Evolutionary conservation across 768 basidiomycete species (phyloP), one percentile per base, ranked within the genome.

Genomic region (Mycena venus): DNA sequence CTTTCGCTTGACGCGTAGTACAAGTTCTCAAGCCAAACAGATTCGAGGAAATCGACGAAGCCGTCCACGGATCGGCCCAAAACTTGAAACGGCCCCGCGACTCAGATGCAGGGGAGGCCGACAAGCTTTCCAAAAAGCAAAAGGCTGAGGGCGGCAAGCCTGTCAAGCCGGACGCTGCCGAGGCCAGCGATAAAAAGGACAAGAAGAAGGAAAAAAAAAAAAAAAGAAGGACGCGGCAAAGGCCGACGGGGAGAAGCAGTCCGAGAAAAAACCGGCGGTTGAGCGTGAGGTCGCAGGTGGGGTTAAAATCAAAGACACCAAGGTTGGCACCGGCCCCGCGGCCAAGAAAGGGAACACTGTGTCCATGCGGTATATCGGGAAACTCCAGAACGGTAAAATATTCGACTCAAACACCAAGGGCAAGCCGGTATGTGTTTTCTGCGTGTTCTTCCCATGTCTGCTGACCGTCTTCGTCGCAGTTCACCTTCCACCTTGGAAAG

Each of bases 321-420:
- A 93, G 80, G 80, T 90, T 58, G 98, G 98, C 55, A 90, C 90
- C 1, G 98, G 98, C n/a, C 91, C 94, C 42, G 87, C 88, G 79
- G 96, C 95, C 21, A 98, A 97, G 88, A 90, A 91, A 68, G 97
- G 97, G 19, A 92, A 93, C 84, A 92, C 86, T 51, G 89, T 98
- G 60, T 87, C 86, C 66, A 95, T 99, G 93, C 88, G 98, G 70
- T 99, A 99, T 84, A 93, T 99, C 78, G 98, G 98, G 77, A 98
- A 97, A 86, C 87, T 98, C 51, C 82, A 85, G 63, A 91, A 92
- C 73, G 94, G 94, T 77, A 93, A 91, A 77, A 76, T 92, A 23
- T 96, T 96, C 77, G 96, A 97, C 84, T 86, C 89, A 77, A 96
- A 96, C 83, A 90, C 87, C 76, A 93, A 92, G 82, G 97, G 97